A percentile compares a stretch with the other conserved stretches of the same genome.
Conservation (phyloP, 2,329 filamentous ascomycete genomes). For the Exophiala viscosa region DNA sequence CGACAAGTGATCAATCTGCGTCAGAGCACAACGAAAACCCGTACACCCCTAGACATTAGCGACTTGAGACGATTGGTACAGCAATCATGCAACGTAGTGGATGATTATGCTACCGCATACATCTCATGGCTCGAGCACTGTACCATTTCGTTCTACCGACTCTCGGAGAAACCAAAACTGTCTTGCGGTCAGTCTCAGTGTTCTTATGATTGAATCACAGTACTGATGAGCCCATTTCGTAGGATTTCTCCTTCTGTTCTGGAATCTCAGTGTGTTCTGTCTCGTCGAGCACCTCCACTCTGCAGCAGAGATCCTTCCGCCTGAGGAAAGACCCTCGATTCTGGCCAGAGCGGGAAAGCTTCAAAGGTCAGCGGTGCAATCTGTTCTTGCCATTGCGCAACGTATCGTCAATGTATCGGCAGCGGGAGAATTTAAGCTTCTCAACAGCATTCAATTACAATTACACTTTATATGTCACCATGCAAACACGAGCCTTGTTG, state of each 20-base stretch:
- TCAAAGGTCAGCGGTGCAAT: slow-evolving; percentile 9
- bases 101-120: slow-evolving; percentile 11
- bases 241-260: slow-evolving; percentile 18
- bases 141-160: slow-evolving; percentile 12
- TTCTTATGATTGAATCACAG: neutral
- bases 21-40: neutral
- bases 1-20: slow-evolving; percentile 6
- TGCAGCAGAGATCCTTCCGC: slow-evolving; percentile 4
- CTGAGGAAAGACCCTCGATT: neutral
- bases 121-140: slow-evolving; percentile 15
- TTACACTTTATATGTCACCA: slow-evolving; percentile 18
- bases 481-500: slow-evolving; percentile 14
- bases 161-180: slow-evolving; percentile 17
- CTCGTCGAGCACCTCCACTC: slow-evolving; percentile 15
- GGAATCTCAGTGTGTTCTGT: slow-evolving; percentile 3
- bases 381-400: slow-evolving; percentile 10
- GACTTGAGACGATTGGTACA: neutral
- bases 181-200: slow-evolving; percentile 7
- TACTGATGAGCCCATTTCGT: neutral
- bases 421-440: slow-evolving; percentile 12
- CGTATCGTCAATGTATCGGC: slow-evolving; percentile 17
- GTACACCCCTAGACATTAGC: neutral
- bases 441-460: slow-evolving; percentile 16
- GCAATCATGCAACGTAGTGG: neutral
- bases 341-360: slow-evolving; percentile 5